phyloP scores from a whole-genome alignment of 2,329 filamentous ascomycete genomes.

The Pseudocercospora crystallina region DNA sequence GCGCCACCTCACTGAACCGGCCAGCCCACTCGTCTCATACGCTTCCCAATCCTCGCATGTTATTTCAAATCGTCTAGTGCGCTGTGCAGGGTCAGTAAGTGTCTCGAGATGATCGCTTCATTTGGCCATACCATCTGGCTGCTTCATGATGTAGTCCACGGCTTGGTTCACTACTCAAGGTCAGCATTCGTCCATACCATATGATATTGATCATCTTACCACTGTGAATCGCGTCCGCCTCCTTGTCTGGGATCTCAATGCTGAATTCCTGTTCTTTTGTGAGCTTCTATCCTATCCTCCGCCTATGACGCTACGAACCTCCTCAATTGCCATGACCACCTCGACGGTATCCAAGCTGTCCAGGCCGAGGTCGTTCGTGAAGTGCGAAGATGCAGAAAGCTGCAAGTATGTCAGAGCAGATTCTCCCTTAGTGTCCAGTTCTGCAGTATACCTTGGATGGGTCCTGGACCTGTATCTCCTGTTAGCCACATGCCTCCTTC shows the following conservation, averaged over 20 bases:
- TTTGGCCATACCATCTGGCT: conserved; percentile 77
- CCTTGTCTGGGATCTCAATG: conserved; percentile 98
- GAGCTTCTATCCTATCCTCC: conserved; percentile 53
- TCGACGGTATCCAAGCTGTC: conserved; percentile 98
- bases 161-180: conserved; percentile 76
- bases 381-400: conserved; percentile 84
- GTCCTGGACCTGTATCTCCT: conserved; percentile 58
- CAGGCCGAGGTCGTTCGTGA: conserved; percentile 93
- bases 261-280: conserved; percentile 64
- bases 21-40: not conserved
- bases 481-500: conserved; percentile 24
- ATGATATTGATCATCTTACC: conserved; percentile 57
- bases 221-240: conserved; percentile 90
- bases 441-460: conserved; percentile 53
- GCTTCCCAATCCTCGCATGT: not conserved
- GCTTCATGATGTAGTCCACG: conserved; percentile 87
- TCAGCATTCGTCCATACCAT: conserved; percentile 31
- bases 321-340: conserved; percentile 99
- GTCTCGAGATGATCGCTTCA: not conserved
- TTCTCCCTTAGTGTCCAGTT: not conserved
- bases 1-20: conserved; percentile 5
- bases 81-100: conserved; percentile 28
- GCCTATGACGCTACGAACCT: conserved; percentile 55
- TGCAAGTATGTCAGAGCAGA: conserved; percentile 44
- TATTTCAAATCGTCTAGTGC: conserved; percentile 25